Evolutionary conservation across 257 asterid genomes (phyloP).

Genomic region (Datura wrightii): DNA sequence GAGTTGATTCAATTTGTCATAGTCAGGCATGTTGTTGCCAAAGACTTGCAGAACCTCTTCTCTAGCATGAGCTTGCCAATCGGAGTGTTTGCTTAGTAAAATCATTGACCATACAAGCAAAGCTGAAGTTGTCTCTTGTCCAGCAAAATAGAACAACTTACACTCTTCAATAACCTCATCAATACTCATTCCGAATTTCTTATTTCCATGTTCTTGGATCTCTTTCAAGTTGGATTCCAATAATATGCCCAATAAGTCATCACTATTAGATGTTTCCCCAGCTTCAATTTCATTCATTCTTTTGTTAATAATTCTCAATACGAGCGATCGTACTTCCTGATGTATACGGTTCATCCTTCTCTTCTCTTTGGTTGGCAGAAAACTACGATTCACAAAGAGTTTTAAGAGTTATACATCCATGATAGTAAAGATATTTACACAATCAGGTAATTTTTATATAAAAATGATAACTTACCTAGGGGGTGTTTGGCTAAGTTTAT

Average conservation of each 20-base stretch:
- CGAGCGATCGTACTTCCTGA: slow-evolving; percentile 20
- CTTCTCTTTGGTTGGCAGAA: slow-evolving; percentile 35
- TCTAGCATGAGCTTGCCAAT: slow-evolving; percentile 44
- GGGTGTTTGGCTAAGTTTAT: too few species aligned
- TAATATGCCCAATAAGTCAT: slow-evolving; percentile 37
- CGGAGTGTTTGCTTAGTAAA: slow-evolving; percentile 28
- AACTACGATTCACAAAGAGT: background rate
- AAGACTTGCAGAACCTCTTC: slow-evolving; percentile 35
- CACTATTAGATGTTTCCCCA: slow-evolving; percentile 17
- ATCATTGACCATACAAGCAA: slow-evolving; percentile 42
- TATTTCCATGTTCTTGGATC: slow-evolving; percentile 23
- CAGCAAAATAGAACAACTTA: slow-evolving; percentile 43
- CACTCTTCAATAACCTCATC: slow-evolving; percentile 42
- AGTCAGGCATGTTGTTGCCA: slow-evolving; percentile 28
- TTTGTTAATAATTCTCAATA: slow-evolving; percentile 30
- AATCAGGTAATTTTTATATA: too few species aligned
- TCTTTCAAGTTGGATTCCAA: slow-evolving; percentile 37
- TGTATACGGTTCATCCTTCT: slow-evolving; percentile 33
- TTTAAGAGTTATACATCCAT: background rate
- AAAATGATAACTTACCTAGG: too few species aligned
- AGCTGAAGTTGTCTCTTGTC: slow-evolving; percentile 40
- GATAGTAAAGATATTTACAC: background rate
- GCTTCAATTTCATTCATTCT: slow-evolving; percentile 34
- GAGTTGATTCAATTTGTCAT: slow-evolving; percentile 37
- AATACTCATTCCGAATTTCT: slow-evolving; percentile 37